Evolutionary conservation across 1,284 basidiomycete genomes (phyloP), one percentile per base, ranked within the genome.

Genomic region (Microbotryum saponariae): DNA sequence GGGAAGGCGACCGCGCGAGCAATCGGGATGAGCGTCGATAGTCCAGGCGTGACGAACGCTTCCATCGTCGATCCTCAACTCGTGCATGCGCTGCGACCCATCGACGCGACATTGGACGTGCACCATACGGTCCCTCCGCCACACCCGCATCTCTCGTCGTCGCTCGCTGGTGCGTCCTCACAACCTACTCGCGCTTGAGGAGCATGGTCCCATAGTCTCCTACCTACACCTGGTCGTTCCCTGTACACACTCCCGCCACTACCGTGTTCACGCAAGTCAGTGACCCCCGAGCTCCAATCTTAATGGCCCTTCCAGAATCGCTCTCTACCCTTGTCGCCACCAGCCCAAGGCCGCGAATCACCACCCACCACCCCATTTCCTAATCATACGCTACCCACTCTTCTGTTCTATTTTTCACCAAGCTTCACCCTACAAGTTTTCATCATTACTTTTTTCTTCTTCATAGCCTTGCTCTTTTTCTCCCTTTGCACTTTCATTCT

Each of bases 71-170:
- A 68, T 56, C 67, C 67, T 8, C 62, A 61, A 50, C 58, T 68
- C 50, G 66, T 68, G 2, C 47, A 66, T 54, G 67, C 67, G 9
- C 56, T 68, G 21, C 51, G 67, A 29, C 67, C 67, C 7, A 66
- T 68, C 62, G 62, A 68, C 47, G 46, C 60, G 14, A 64, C 51
- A 5, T 50, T 66, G 25, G 60, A 64, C 46, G 62, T 66, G 4
- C 59, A 66, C 51, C 64, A 65, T 37, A 66, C 65, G 5, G 60
- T 59, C 27, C 67, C 67, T 21, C 67, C 67, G 4, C 64, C 64
- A 0, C 67, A 59, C 0, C 67, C 67, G 6, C 37, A 63, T 3
- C 56, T 52, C 4, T 61, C 61, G 8, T 56, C 61, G 25, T 21
- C 51, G 29, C 51, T 53, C 20, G 51, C 37, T 18, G 51, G n/a